Evolutionary conservation across 345 rosid species (phyloP), one percentile per base, ranked within the genome.

Genomic region (Gossypium mustelinum): DNA sequence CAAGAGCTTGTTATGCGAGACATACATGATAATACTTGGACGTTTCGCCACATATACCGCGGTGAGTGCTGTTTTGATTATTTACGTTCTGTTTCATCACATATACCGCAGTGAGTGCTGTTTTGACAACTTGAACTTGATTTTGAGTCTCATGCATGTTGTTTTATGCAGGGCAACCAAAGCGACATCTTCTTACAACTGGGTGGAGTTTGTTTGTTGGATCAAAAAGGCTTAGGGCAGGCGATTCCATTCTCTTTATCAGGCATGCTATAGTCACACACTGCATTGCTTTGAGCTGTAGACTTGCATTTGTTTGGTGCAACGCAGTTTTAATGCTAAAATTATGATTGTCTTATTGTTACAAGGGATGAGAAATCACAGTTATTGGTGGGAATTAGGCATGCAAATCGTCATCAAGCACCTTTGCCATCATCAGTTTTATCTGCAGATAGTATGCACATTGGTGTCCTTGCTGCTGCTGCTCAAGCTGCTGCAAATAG

Each of bases 121-220:
- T 34, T 34, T 34, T 34, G 41, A 34, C 41, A 34, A 34, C 41
- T 34, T 51, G 48, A 63, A 74, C 47, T 20, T 16, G 3, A 22
- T 9, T 69, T 64, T 43, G 62, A 45, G 9, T 75, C 25, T 60
- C 34, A 14, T 70, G 17, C 72, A 43, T 74, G 17, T 65, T 25
- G 11, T 76, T 47, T 56, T 59, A 59, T 83, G 81, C 92, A 95
- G 98, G 99, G 76, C 98, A 96, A 81, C 99, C 99, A 13, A 96
- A 96, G 81, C 86, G 98, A 39, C 99, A 96, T 79, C 99, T 96
- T 78, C 87, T 96, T 17, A 96, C 99, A 27, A 93, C 97, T 17
- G 99, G 97, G 20, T 96, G 99, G 99, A 96, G 99, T 83, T 79
- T 92, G 81, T 96, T 96, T 79, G 94, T 92, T 55, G 95, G 99